Evolutionary conservation across 2,329 filamentous ascomycete species (phyloP), one percentile per base, ranked within the genome.

Genomic region (Arachnopeziza araneosa): DNA sequence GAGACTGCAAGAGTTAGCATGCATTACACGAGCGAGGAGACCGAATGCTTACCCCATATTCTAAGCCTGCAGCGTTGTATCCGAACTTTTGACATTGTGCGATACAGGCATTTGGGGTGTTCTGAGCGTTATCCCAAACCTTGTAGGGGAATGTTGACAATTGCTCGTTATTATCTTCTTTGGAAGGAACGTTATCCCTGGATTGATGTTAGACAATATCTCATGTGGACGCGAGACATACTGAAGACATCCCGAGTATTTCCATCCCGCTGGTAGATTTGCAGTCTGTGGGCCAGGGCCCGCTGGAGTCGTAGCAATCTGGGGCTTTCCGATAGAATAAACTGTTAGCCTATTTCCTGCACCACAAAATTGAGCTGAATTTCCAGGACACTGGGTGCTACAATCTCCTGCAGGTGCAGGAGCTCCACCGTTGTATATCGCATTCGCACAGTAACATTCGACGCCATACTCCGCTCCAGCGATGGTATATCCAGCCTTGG

Each of bases 401-500:
- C 74, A 75, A 14, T 72, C 68, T 0, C 60, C 57, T 75, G 63
- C 82, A 5, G 62, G 60, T 3, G 64, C 66, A 24, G 64, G 52
- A 9, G 62, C 61, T 5, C 67, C 67, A 14, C 56, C 60, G 22
- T 68, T 59, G 17, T 63, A 62, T 51, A 75, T 55, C 1, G 54
- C 57, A 24, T 69, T 64, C 10, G 61, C 70, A 52, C 70, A 71
- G 52, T 65, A 71, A 24, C 71, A 71, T 60, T 72, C 66, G 0
- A 61, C 62, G 10, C 66, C 66, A 55, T 74, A 76, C 60, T 76
- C 72, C 2, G 73, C 60, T 19, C 73, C 74, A 1, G 71, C 70
- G 24, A 69, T 70, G 5, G 51, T 60, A n/a, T 67, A 71, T 6
- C 66, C 67, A 36, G 57, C 57, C 17, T 50, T 51, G 1, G 66